A percentile compares a stretch with the other conserved stretches of the same genome.
phyloP scores from a whole-genome alignment of 371 early-diverging fungal species.

The Actinomucor elegans region DNA sequence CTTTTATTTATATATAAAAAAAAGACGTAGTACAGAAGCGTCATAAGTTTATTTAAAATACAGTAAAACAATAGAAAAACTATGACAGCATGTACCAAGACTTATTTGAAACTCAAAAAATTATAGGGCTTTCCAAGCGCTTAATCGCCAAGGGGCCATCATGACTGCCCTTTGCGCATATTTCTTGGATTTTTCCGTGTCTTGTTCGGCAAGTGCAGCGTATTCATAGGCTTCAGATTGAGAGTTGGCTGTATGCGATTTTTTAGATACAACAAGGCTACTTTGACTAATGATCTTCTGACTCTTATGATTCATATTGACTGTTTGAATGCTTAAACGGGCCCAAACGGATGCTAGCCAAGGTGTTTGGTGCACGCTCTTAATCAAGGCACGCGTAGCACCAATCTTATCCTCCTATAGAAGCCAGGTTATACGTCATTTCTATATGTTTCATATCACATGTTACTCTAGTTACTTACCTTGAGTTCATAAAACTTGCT shows the following conservation, averaged over 20 bases:
- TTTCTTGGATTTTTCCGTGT: conserved; percentile 18
- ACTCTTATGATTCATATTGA: conserved; percentile 7
- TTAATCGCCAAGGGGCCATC: conserved; percentile 54
- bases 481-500: conserved; percentile 34
- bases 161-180: conserved; percentile 52
- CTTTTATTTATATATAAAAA: no score
- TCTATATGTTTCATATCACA: background rate
- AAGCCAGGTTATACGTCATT: no score
- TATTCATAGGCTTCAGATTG: conserved; percentile 43
- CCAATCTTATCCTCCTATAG: conserved; percentile 27
- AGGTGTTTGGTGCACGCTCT: conserved; percentile 41
- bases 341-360: conserved; percentile 38
- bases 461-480: conserved; percentile 16
- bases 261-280: conserved; percentile 23
- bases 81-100: no score
- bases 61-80: background rate
- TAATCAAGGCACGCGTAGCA: conserved; percentile 32
- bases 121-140: conserved; percentile 42
- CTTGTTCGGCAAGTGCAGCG: conserved; percentile 26
- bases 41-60: background rate
- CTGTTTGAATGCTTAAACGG: conserved; percentile 30
- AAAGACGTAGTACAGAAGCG: background rate
- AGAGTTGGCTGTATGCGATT: conserved; percentile 25
- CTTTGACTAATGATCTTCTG: conserved; percentile 24
- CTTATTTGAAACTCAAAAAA: no score